phyloP scores from a whole-genome alignment of 2,329 filamentous ascomycete genomes.

The Colletotrichum liriopes region DNA sequence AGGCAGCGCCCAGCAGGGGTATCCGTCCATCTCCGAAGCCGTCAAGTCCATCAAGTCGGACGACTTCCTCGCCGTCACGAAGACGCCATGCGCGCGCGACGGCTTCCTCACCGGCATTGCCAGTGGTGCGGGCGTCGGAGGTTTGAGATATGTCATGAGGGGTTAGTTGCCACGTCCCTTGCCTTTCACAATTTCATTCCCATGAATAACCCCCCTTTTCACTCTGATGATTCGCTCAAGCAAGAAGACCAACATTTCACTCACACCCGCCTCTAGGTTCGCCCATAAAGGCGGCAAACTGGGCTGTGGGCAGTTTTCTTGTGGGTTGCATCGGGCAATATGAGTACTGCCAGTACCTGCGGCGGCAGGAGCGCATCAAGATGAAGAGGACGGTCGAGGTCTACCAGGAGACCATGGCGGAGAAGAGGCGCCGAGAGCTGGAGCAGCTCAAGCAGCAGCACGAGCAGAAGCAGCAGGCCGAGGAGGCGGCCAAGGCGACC shows the following conservation, averaged over 20 bases:
- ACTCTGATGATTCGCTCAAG: not conserved
- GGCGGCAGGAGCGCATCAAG: conserved; percentile 82
- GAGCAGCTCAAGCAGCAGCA: conserved; percentile 56
- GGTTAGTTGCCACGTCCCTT: conserved; percentile 66
- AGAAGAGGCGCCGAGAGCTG: conserved; percentile 59
- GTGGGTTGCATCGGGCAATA: conserved; percentile 80
- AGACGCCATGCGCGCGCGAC: conserved; percentile 87
- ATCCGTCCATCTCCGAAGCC: conserved; percentile 69
- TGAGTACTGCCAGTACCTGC: conserved; percentile 86
- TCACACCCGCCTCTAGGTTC: conserved; percentile 16
- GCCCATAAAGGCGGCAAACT: conserved; percentile 81
- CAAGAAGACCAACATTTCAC: not conserved
- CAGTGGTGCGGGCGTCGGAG: conserved; percentile 82
- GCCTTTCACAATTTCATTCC: not conserved
- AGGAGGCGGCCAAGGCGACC: conserved; percentile 52
- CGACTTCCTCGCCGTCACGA: conserved; percentile 81
- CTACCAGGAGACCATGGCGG: conserved; percentile 59
- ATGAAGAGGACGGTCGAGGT: conserved; percentile 89
- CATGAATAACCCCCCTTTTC: too few species aligned
- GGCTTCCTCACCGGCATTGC: conserved; percentile 88
- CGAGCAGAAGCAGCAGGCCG: conserved; percentile 47
- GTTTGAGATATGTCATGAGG: conserved; percentile 80
- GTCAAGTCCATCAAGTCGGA: conserved; percentile 77
- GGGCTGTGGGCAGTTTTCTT: conserved; percentile 86
- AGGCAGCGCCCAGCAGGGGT: conserved; percentile 47